Conservation (phyloP, 2,329 filamentous ascomycete genomes). For the Fusarium sp. region DNA sequence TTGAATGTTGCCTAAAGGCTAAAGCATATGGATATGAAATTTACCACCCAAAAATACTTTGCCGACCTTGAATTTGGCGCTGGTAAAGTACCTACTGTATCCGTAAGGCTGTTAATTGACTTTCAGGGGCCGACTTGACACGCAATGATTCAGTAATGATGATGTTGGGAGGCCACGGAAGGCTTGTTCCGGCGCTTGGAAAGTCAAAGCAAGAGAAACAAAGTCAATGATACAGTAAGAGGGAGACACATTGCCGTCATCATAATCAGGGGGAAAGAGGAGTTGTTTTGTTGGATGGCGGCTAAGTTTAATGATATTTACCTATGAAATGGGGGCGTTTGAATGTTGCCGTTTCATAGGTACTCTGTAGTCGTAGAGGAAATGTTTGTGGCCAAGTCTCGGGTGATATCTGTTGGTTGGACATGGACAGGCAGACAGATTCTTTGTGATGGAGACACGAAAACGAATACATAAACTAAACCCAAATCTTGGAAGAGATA, state of each 20-base stretch:
- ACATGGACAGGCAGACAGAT: no score
- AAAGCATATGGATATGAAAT: background rate
- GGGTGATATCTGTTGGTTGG: background rate
- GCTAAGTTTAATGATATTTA: constrained; percentile 4
- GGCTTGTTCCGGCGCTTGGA: constrained; percentile 10
- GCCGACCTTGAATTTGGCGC: constrained; percentile 5
- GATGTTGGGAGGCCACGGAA: constrained; percentile 17
- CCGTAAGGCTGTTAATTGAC: constrained; percentile 26
- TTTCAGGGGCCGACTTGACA: constrained; percentile 25
- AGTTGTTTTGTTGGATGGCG: constrained; percentile 9
- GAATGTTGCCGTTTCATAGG: constrained; percentile 13
- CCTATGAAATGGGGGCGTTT: background rate
- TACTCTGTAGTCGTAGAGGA: constrained; percentile 1
- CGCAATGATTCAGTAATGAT: constrained; percentile 20
- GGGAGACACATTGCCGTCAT: background rate
- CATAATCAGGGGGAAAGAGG: constrained; percentile 2
- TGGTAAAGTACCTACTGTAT: background rate
- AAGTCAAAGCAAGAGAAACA: background rate
- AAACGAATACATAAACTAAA: constrained; percentile 11
- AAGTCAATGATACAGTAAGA: background rate
- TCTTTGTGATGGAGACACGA: constrained; percentile 5
- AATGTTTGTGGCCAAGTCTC: constrained; percentile 3
- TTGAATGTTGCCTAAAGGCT: background rate
- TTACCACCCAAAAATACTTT: background rate
- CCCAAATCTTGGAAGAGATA: background rate